phyloP scores from a whole-genome alignment of 2,329 filamentous ascomycete species.

The Colletotrichum euphorbiae region DNA sequence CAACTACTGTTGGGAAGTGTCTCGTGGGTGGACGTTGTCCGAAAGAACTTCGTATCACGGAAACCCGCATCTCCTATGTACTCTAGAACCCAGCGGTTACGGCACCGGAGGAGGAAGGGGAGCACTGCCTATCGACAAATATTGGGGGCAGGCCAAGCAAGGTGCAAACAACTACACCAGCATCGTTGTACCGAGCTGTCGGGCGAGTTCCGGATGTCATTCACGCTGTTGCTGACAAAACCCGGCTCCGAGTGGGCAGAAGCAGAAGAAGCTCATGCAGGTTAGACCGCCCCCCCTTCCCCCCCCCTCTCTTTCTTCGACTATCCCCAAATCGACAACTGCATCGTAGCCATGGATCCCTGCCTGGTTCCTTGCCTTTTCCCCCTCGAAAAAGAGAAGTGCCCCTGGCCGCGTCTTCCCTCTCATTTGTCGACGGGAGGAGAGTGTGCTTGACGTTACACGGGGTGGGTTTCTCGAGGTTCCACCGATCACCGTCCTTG shows the following conservation, averaged over 20 bases:
- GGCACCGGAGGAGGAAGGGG: neutral
- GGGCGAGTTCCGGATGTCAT: conserved; percentile 35
- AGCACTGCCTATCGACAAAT: conserved; percentile 1
- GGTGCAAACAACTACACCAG: neutral
- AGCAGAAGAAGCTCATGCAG: conserved; percentile 29
- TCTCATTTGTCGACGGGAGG: conserved; percentile 7
- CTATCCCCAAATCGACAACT: conserved; percentile 39
- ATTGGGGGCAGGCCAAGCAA: neutral
- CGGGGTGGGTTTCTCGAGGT: conserved; percentile 8
- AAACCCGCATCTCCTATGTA: conserved; percentile 23
- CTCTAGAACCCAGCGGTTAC: too few relatives aligned
- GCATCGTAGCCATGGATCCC: conserved; percentile 29
- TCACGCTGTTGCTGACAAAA: conserved; percentile 5
- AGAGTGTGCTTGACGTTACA: conserved; percentile 28
- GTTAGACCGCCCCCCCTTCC: too few relatives aligned
- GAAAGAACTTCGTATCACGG: conserved; percentile 16
- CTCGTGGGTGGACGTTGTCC: conserved; percentile 12
- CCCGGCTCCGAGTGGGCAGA: conserved; percentile 27
- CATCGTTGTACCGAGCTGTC: conserved; percentile 26
- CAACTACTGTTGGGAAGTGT: neutral
- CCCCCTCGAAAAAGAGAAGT: conserved; percentile 24
- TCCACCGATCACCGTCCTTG: conserved; percentile 38
- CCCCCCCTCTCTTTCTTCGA: too few relatives aligned
- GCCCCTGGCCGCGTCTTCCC: neutral
- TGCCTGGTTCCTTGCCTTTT: conserved; percentile 7